These are phyloP conservation scores for Aspergillus haitiensis DNA, from an alignment of 495 filamentous ascomycete genomes.

Conservation along the genomic window DNA sequence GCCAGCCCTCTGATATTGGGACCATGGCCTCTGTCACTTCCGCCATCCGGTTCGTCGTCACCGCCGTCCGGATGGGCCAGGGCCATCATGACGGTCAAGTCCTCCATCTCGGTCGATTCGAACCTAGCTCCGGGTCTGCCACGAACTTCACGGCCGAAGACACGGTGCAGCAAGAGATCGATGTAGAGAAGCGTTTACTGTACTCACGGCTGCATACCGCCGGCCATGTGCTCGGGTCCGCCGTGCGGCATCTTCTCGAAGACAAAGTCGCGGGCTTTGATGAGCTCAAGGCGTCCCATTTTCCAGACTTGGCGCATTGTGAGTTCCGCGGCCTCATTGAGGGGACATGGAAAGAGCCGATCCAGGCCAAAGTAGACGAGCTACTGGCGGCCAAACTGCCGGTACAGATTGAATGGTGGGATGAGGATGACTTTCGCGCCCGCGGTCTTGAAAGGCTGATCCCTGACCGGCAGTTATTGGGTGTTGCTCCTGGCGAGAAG, in stretches of 20 bases:
- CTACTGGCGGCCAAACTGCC: constrained; percentile 50
- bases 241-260: constrained; percentile 54
- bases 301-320: constrained; percentile 57
- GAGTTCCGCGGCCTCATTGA: constrained; percentile 63
- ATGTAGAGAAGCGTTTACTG: constrained; percentile 52
- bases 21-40: constrained; percentile 38
- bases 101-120: constrained; percentile 59
- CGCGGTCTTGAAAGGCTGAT: constrained; percentile 47
- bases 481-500: constrained; percentile 48
- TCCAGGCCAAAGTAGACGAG: constrained; percentile 55
- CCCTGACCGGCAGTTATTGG: constrained; percentile 41
- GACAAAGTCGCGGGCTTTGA: constrained; percentile 50
- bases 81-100: constrained; percentile 48
- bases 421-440: constrained; percentile 48
- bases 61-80: constrained; percentile 46
- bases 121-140: constrained; percentile 4
- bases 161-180: constrained; percentile 49
- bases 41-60: constrained; percentile 44
- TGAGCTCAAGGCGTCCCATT: constrained; percentile 64
- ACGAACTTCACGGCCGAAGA: constrained; percentile 38
- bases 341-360: constrained; percentile 55
- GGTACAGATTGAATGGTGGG: constrained; percentile 62
- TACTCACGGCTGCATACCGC: constrained; percentile 65
- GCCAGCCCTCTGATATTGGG: constrained; percentile 63
- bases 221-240: constrained; percentile 61